These are phyloP conservation scores for Allantophomopsis lycopodina DNA, from an alignment of 2,329 filamentous ascomycete genomes.

Conservation along the genomic window DNA sequence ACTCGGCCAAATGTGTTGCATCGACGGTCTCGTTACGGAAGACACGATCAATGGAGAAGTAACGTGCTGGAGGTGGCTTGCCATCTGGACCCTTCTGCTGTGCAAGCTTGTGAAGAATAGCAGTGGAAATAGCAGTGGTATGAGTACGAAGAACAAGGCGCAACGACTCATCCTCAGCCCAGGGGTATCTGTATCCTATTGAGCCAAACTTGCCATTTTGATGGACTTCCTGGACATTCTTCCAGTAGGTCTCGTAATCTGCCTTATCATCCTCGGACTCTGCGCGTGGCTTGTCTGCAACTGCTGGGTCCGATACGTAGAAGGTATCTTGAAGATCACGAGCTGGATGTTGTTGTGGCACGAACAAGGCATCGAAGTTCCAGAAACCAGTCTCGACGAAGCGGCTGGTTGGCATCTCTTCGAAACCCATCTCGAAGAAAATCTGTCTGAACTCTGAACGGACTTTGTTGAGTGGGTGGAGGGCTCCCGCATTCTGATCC, in stretches of 20 bases:
- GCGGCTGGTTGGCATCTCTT: constrained; percentile 91
- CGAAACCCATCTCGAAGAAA: constrained; percentile 98
- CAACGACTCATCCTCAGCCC: constrained; percentile 75
- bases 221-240: constrained; percentile 78
- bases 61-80: constrained; percentile 58
- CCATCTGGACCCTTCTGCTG: constrained; percentile 63
- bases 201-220: constrained; percentile 87
- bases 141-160: constrained; percentile 88
- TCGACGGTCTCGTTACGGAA: constrained; percentile 98
- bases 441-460: constrained; percentile 92
- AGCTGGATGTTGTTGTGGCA: constrained; percentile 94
- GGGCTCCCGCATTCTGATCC: constrained; percentile 45
- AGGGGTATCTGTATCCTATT: constrained; percentile 92
- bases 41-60: constrained; percentile 96
- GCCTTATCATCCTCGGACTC: constrained; percentile 38
- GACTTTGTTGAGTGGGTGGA: constrained; percentile 79
- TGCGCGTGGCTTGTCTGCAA: constrained; percentile 54
- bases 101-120: constrained; percentile 82
- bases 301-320: constrained; percentile 83
- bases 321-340: constrained; percentile 97
- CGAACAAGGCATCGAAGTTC: constrained; percentile 96
- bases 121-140: constrained; percentile 84
- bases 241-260: constrained; percentile 77
- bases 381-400: constrained; percentile 97
- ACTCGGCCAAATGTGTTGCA: constrained; percentile 91